A percentile compares a stretch with the other conserved stretches of the same genome.
These are phyloP conservation scores for Parastagonospora nodorum DNA, from an alignment of 2,329 filamentous ascomycete species.

Conservation along the genomic window DNA sequence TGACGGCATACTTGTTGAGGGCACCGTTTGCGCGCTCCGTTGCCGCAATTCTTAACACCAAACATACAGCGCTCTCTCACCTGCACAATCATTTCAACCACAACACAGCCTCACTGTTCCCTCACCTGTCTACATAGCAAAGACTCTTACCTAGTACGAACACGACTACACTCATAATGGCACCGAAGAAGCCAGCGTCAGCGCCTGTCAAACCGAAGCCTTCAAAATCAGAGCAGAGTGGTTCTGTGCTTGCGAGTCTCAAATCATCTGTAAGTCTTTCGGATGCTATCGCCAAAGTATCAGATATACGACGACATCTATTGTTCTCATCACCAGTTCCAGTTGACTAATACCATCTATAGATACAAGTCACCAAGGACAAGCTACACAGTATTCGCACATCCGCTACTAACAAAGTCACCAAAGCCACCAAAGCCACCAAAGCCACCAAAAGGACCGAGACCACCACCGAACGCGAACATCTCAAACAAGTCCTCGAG, in stretches of 20 bases:
- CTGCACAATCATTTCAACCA: too few species aligned
- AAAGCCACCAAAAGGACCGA: background rate
- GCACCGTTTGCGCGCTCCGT: too few species aligned
- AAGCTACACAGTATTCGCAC: constrained; percentile 2
- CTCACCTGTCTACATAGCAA: background rate
- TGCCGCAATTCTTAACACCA: too few species aligned
- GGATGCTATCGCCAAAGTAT: background rate
- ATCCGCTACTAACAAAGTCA: constrained; percentile 8
- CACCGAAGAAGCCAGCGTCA: background rate
- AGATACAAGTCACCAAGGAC: constrained; percentile 10
- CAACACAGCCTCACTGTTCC: background rate
- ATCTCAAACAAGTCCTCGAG: constrained; percentile 2
- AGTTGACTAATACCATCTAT: background rate
- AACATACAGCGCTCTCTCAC: too few species aligned
- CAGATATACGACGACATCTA: too few species aligned
- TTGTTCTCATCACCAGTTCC: too few species aligned
- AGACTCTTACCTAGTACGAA: background rate
- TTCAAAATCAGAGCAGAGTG: background rate
- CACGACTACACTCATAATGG: background rate
- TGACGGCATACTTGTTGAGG: too few species aligned
- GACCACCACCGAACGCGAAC: constrained; percentile 1
- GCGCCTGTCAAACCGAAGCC: background rate
- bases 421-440: background rate
- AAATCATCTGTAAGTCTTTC: background rate
- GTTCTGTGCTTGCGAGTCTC: background rate